Evolutionary conservation across 805 yeast species (phyloP), one percentile per base, ranked within the genome.

Genomic region (Metschnikowia orientalis): DNA sequence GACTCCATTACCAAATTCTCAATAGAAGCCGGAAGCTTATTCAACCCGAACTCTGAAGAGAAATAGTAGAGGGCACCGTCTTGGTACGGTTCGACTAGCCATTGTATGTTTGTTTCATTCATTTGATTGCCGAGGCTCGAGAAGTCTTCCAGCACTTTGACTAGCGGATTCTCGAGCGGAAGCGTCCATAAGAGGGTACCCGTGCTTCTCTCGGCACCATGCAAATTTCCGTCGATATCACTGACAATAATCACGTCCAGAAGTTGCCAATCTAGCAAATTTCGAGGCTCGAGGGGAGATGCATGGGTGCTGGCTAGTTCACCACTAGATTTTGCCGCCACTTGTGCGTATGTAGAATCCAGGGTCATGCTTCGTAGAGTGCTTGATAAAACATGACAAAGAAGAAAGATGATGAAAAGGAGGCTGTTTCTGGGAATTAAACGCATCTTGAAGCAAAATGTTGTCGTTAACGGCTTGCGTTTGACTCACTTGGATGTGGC

Each of bases 21-120:
- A 16, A 92, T 83, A 5, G 87, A 71, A 0, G 90, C 73, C 0
- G 97, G 96, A 3, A 92, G 67, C 51, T 76, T 81, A 50, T 83
- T 86, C 15, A 92, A 58, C 0, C 97, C 97, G 14, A 60, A 62
- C 20, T 74, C 75, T 11, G 79, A 77, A 10, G 84, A 79, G 57
- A 90, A 90, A 52, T 79, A 86, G 55, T 80, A 89, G 3, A 92
- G 64, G 0, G 80, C 65, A 1, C 98, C 98, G 37, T 84, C 95
- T 4, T 79, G 80, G 43, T 71, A 74, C 0, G 97, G 97, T 47
- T 92, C 98, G 1, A 92, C 90, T 32, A 90, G 79, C 90, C 97
- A 84, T 0, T 81, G 73, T 32, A 60, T 53, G 40, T 61, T 62
- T 22, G 20, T 29, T 5, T 58, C 41, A 6, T 41, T 47, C 8